Conservation (phyloP, 257 asterid species). For the Solanum tarijense region DNA sequence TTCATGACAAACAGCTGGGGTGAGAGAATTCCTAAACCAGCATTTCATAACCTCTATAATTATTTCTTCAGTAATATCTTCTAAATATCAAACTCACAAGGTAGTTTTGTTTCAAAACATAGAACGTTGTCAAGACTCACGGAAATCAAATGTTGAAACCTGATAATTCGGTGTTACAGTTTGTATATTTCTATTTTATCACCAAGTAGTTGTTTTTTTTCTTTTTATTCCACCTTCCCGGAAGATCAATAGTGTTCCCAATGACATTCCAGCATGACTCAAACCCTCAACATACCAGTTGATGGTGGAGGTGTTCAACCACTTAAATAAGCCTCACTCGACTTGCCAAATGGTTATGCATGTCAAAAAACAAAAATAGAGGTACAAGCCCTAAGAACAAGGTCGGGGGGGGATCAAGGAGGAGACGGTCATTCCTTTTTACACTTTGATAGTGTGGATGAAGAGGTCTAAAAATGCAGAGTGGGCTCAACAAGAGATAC, state of each 20-base stretch:
- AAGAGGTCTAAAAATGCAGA: neutral
- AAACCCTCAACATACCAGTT: neutral
- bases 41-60: neutral
- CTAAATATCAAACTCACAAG: neutral
- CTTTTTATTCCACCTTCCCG: neutral
- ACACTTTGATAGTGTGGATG: neutral
- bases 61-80: neutral
- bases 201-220: neutral
- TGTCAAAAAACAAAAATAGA: neutral
- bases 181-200: neutral
- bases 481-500: neutral
- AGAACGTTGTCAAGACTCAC: neutral
- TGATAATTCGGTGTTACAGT: neutral
- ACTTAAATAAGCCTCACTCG: neutral
- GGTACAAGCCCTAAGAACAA: neutral
- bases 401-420: neutral
- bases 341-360: neutral
- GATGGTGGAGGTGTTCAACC: neutral
- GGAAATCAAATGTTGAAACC: neutral
- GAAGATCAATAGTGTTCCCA: neutral
- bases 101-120: neutral
- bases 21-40: neutral
- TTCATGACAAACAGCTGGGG: neutral
- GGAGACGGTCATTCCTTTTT: neutral
- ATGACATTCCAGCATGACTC: neutral